Conservation (phyloP, 305 asterid species). For the Nicotiana rustica region DNA sequence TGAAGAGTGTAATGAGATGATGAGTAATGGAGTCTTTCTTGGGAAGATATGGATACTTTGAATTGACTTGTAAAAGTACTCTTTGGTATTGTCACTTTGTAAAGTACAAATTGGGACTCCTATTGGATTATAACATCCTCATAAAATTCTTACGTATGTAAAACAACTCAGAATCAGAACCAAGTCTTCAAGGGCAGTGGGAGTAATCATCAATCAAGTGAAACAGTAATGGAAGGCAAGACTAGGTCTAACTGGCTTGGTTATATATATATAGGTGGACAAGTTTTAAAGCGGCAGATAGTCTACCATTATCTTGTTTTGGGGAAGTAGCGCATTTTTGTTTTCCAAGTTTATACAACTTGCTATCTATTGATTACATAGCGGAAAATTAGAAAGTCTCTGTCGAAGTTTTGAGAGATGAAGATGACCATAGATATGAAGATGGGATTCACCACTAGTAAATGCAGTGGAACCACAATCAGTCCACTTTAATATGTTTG, state of each 20-base stretch:
- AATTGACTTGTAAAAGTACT: too few species aligned
- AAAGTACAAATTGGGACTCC: too few species aligned
- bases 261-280: neutral
- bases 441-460: too few species aligned
- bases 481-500: too few species aligned
- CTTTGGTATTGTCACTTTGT: too few species aligned
- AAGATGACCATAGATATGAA: neutral
- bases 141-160: neutral
- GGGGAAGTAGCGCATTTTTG: neutral
- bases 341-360: neutral
- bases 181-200: neutral
- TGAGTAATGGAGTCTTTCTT: constrained; percentile 10
- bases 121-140: too few species aligned
- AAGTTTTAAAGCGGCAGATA: too few species aligned
- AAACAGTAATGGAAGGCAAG: neutral
- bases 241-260: neutral
- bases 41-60: neutral
- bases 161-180: neutral
- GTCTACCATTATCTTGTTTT: neutral
- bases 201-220: neutral
- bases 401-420: constrained; percentile 6
- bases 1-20: neutral
- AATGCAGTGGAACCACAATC: too few species aligned
- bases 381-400: neutral
- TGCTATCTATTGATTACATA: neutral